phyloP scores from a whole-genome alignment of 371 early-diverging fungal species.

The Mucor velutinosus region DNA sequence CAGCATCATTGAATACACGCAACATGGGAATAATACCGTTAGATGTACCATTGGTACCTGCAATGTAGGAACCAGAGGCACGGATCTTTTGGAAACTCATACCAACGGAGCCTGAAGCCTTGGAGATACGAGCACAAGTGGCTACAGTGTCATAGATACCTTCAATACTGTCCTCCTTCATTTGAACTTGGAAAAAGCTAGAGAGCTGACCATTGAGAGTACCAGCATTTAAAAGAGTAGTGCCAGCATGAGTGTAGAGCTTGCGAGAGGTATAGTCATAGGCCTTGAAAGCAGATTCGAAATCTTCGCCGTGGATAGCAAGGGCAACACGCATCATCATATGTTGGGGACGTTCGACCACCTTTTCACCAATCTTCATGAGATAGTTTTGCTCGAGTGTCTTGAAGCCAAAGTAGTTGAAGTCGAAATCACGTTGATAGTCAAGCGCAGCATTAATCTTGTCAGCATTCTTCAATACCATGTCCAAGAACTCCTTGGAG shows the following conservation, averaged over 20 bases:
- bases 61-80: conserved; percentile 87
- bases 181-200: conserved; percentile 24
- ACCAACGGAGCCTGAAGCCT: conserved; percentile 93
- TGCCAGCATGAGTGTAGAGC: conserved; percentile 92
- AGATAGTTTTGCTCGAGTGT: conserved; percentile 92
- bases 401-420: conserved; percentile 96
- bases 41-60: conserved; percentile 92
- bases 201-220: conserved; percentile 89
- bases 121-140: conserved; percentile 91
- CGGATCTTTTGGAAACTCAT: conserved; percentile 92
- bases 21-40: conserved; percentile 96
- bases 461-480: conserved; percentile 70
- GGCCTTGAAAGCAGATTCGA: conserved; percentile 86
- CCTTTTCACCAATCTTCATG: conserved; percentile 71
- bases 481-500: conserved; percentile 64
- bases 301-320: conserved; percentile 89
- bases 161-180: conserved; percentile 71
- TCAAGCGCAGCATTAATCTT: conserved; percentile 80
- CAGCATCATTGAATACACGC: conserved; percentile 93
- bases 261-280: conserved; percentile 87
- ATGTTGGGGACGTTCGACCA: conserved; percentile 94
- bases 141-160: conserved; percentile 95
- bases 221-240: conserved; percentile 96
- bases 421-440: conserved; percentile 90
- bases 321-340: conserved; percentile 95